Base-by-base conservation (phyloP, 2,329 filamentous ascomycete genomes). In the Anthostomella pinea region DNA sequence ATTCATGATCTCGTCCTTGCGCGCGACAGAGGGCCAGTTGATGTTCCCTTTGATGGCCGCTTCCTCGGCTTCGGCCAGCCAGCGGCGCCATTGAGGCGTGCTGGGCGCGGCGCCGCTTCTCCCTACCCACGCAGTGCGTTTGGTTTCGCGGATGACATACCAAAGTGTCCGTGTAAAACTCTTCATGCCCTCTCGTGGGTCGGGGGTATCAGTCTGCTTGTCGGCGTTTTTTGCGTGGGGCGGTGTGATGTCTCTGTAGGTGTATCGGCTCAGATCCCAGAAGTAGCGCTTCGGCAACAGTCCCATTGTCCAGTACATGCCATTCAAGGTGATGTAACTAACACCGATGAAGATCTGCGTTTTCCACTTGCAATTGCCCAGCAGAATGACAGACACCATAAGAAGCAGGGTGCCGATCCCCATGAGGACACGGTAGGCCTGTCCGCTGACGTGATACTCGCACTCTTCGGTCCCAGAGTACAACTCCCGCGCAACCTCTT, bases 381-480 rank as follows among this genome's bases (percentile, higher is more conserved):
- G 58, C 10, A 81, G 59, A 9, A 83, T 74, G 8, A 83, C 75
- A 1, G 72, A 69, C 3, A 75, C 53, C 79, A 83, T 83, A 28
- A 83, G 68, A 17, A 81, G 46, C 7, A 77, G 68, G 7, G 79
- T 83, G 21, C 74, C 77, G 2, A 73, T 26, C 0, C 70, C 77
- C 60, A 82, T 79, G 6, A 80, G 66, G 1, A 65, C 54, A 14
- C 72, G 69, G 53, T 80, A 78, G 2, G 50, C 48, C n/a, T 52
- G 60, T 18, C 58, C 64, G 4, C 59, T 58, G 26, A 80, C 68
- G 16, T 67, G 62, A 48, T 81, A 82, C 18, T 70, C 53, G 56
- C 79, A 82, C 49, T 76, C 70, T 46, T 81, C 77, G 0, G 74
- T 79, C 11, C 76, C 76, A 0, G 68, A 70, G 57, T 81, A 82